Conservation (phyloP, 1,139 yeast genomes). For the Sugiyamaella xylanicola region DNA sequence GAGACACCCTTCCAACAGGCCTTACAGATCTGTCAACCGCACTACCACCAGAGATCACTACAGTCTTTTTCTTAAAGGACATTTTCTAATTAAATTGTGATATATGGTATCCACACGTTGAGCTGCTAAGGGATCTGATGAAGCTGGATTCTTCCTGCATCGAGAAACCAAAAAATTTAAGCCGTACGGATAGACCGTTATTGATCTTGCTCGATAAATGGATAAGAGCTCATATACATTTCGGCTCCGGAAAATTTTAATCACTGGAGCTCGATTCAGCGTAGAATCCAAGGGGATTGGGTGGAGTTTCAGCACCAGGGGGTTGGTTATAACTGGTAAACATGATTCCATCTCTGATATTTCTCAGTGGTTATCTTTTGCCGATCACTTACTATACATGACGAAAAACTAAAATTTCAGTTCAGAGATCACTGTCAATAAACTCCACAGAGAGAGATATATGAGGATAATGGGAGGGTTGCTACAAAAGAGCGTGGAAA, state of each 20-base stretch:
- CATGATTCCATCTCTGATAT: too few species aligned
- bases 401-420: slow-evolving; percentile 3
- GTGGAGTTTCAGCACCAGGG: too few species aligned
- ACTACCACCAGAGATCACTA: slow-evolving; percentile 27
- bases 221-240: too few species aligned
- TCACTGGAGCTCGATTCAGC: too few species aligned
- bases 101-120: too few species aligned
- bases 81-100: slow-evolving; percentile 21
- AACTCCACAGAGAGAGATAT: neutral
- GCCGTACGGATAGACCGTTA: too few species aligned
- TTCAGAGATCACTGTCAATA: neutral
- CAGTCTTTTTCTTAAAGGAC: slow-evolving; percentile 34
- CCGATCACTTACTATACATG: slow-evolving; percentile 3
- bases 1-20: neutral
- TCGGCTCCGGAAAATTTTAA: too few species aligned
- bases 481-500: slow-evolving; percentile 14
- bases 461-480: slow-evolving; percentile 17
- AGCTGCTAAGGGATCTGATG: neutral
- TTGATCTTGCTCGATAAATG: too few species aligned
- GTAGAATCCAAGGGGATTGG: too few species aligned
- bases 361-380: slow-evolving; percentile 18
- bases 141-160: neutral
- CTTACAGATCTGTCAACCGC: neutral
- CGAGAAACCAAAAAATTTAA: neutral
- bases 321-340: too few species aligned